These are phyloP conservation scores for Herpetospermum pedunculosum DNA, from an alignment of 306 rosid species.

Conservation along the genomic window DNA sequence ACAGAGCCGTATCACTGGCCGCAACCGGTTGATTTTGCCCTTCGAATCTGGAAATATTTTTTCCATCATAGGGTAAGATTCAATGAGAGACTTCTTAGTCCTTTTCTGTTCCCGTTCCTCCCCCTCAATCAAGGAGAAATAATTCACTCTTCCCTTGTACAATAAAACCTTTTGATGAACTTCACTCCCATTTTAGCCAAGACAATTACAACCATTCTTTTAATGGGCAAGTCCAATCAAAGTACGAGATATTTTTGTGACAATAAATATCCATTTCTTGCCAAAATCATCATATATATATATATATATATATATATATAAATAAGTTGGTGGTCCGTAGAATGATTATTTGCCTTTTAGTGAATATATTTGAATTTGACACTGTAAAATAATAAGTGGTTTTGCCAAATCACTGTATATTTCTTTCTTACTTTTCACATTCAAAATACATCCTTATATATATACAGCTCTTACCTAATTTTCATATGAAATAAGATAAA, in stretches of 20 bases:
- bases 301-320: no score
- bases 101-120: background rate
- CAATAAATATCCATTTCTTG: background rate
- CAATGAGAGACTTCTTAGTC: background rate
- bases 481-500: no score
- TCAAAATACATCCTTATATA: no score
- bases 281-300: background rate
- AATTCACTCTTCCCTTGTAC: background rate
- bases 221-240: background rate
- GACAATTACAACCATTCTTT: conserved; percentile 1
- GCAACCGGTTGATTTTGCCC: conserved; percentile 43
- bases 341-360: background rate
- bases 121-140: background rate
- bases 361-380: background rate
- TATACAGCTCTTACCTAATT: no score
- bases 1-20: conserved; percentile 65
- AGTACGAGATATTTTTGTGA: background rate
- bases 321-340: background rate
- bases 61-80: conserved; percentile 9
- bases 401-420: background rate
- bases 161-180: background rate
- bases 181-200: background rate
- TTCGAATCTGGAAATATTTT: background rate
- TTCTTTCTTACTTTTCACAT: no score
- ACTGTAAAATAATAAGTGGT: background rate